Base-by-base conservation (phyloP, 1,284 basidiomycete genomes). In the Tilletia caries region DNA sequence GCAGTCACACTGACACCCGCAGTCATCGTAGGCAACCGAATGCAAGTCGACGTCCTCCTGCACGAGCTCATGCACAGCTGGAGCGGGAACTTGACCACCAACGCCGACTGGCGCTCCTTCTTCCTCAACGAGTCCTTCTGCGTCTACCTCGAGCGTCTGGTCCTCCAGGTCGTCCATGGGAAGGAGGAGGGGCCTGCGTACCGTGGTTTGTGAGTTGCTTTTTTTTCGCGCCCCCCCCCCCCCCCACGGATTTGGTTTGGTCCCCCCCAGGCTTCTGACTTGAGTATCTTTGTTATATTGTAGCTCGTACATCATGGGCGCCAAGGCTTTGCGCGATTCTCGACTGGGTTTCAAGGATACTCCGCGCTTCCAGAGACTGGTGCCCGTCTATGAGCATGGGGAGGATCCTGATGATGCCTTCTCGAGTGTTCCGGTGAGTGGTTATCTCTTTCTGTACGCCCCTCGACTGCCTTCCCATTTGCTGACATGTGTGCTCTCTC, bases 61-160 rank as follows among this genome's bases (percentile, higher is more conserved):
- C 74, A 83, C 76, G 75, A 80, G 75, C 62, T 84, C 70, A 78
- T 75, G 71, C 81, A 83, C 66, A 76, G 74, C 27, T 83, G 81
- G 81, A 74, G 72, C 29, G 81, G 81, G 8, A 83, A 83, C 68
- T 65, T 81, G 18, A 82, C 77, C 12, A 79, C 78, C 29, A 82
- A 79, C 54, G 78, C 78, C 65, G 78, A 81, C 69, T 83, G 81
- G 81, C 18, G 52, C 23, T 66, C 62, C 13, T 81, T 83, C 71
- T 83, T 78, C 83, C 76, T 83, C 44, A 83, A 84, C 70, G 78
- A 86, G 82, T 86, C 93, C 43, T 96, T 92, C 91, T 96, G 94
- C 41, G 95, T 92, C 0, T 97, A 95, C 82, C 90, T 93, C 65
- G 95, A 98, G 84, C 89, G 94, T 27, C 86, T 96, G 10, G 86